These are phyloP conservation scores for Cladosporium sp. DNA, from an alignment of 2,329 filamentous ascomycete genomes.

Conservation along the genomic window DNA sequence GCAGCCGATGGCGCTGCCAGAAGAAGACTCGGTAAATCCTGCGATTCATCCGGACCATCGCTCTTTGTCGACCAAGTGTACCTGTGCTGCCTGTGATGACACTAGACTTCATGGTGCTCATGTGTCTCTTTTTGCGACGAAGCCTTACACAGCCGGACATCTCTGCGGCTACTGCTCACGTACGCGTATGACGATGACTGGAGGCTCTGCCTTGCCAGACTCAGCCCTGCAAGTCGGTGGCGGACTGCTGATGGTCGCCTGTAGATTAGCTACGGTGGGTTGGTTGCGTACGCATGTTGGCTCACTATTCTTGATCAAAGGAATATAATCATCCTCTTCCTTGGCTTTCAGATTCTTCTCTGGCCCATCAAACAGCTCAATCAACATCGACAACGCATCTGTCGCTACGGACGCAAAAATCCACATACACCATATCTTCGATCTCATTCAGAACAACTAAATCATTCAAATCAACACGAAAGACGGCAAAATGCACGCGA, in stretches of 20 bases:
- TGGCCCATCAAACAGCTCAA: not conserved
- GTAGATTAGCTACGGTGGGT: not conserved
- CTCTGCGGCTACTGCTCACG: not conserved
- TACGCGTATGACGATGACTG: not conserved
- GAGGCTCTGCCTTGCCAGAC: conserved; percentile 1
- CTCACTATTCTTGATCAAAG: not conserved
- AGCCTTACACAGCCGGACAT: conserved; percentile 6
- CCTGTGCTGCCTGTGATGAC: no score
- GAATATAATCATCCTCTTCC: not conserved
- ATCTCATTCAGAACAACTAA: not conserved
- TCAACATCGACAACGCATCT: not conserved
- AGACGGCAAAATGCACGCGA: not conserved
- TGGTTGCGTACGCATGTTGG: conserved; percentile 5
- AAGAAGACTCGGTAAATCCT: no score
- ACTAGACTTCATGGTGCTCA: no score
- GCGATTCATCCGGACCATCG: no score
- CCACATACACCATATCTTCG: not conserved
- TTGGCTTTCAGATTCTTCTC: not conserved
- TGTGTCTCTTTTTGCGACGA: no score
- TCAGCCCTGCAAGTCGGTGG: not conserved
- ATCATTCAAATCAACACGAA: not conserved
- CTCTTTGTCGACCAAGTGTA: no score
- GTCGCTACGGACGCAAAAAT: not conserved
- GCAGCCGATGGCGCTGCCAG: no score
- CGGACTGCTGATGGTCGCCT: conserved; percentile 6